Evolutionary conservation across 108 stramenopile species (phyloP), one percentile per base, ranked within the genome.

Genomic region (Asterionellopsis glacialis): DNA sequence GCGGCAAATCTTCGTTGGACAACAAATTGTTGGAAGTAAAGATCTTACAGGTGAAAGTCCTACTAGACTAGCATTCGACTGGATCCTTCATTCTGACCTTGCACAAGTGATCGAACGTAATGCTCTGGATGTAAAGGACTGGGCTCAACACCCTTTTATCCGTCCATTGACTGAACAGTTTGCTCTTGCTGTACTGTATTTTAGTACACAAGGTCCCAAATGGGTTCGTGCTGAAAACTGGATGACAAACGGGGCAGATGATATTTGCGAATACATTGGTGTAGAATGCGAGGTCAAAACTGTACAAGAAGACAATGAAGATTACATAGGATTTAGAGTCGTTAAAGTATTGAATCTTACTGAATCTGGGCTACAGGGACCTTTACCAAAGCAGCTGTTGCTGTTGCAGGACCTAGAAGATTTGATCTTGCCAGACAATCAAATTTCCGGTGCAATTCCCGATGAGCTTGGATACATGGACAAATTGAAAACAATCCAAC

Each of bases 361-460:
- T 33, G 55, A 61, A 38, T 85, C 82, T 63, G 23, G 56, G 15
- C 65, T 88, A 7, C 41, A 42, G 28, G 81, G 81, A 13, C 58
- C 26, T 23, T 70, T 85, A 44, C 70, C 74, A 53, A 21, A 64
- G 1, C 55, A 69, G 22, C 25, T 81, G 19, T 42, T 33, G 7
- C 33, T 38, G 11, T n/a, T 78, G 14, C n/a, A 22, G 13, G 12
- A 61, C 10, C 69, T 80, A 13, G 40, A 63, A 14, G 76, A 77
- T 60, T 65, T 89, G 74, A 70, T 40, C 11, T 27, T 89, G 43
- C 63, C 79, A 45, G 77, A 83, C 55, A 90, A 90, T 51, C 63
- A 65, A 5, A 53, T 90, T 39, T 55, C 74, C 13, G 88, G 88
- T 13, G 70, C 72, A 0, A 61, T 90, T 24, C 72, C 80, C 28